Percentiles rank a stretch among this genome's conserved stretches.
Evolutionary conservation across 2,329 filamentous ascomycete species (phyloP).

Genomic region (Hysterium pulicare): DNA sequence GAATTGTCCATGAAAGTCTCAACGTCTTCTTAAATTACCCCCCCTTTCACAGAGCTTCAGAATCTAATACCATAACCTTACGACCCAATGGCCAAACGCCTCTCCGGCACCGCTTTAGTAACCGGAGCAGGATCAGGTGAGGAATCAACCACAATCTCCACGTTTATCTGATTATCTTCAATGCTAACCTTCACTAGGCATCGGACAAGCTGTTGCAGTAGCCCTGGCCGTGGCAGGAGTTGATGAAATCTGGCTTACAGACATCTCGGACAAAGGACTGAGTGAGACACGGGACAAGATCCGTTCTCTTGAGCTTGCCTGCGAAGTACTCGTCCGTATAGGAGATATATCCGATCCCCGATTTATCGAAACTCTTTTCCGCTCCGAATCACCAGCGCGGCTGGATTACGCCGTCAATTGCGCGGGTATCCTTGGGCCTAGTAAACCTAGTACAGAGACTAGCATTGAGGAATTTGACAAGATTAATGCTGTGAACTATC

Average conservation of each 20-base stretch:
- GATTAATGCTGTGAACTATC: conserved; percentile 56
- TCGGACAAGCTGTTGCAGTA: conserved; percentile 53
- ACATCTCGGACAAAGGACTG: conserved; percentile 43
- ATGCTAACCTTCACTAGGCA: conserved; percentile 40
- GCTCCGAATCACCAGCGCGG: conserved; percentile 33
- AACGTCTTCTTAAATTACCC: too few species aligned
- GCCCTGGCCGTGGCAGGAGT: conserved; percentile 53
- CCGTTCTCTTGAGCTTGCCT: conserved; percentile 12
- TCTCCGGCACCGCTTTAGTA: conserved; percentile 10
- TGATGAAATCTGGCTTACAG: conserved; percentile 52
- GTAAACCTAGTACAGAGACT: conserved; percentile 47
- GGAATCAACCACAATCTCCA: background rate
- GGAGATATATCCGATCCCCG: conserved; percentile 49
- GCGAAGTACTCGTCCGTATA: conserved; percentile 29
- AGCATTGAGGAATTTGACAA: conserved; percentile 49
- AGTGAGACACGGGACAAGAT: conserved; percentile 32
- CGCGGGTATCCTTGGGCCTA: conserved; percentile 47
- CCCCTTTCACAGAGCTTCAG: too few species aligned
- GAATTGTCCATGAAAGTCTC: too few species aligned
- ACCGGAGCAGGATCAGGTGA: conserved; percentile 15
- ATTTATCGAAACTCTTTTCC: conserved; percentile 35
- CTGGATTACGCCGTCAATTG: conserved; percentile 55
- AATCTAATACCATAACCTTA: background rate
- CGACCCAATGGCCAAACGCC: conserved; percentile 6
- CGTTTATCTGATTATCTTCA: too few species aligned